Evolutionary conservation across 805 yeast genomes (phyloP).

Genomic region (Wickerhamiella alocasiicola): DNA sequence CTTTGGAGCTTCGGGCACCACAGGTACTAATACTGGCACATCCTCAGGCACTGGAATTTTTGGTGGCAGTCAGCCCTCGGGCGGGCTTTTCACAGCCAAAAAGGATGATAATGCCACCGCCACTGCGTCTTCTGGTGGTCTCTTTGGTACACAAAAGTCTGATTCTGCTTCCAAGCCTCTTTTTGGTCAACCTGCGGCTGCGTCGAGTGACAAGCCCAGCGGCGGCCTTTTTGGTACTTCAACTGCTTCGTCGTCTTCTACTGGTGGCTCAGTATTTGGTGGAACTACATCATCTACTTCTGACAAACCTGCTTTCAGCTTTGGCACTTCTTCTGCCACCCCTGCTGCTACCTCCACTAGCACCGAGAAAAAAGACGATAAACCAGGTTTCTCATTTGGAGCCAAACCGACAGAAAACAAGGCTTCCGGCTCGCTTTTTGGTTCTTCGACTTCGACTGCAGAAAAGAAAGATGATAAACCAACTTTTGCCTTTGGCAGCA

Average conservation of each 20-base stretch:
- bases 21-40: constrained; percentile 10
- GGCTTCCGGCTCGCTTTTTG: constrained; percentile 9
- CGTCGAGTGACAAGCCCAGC: not conserved
- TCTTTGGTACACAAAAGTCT: constrained; percentile 17
- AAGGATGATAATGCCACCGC: constrained; percentile 4
- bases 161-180: not conserved
- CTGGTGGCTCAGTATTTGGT: constrained; percentile 14
- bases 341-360: constrained; percentile 13
- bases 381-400: constrained; percentile 15
- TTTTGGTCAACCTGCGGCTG: constrained; percentile 1
- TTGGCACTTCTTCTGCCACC: constrained; percentile 7
- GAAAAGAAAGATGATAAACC: constrained; percentile 14
- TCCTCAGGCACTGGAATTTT: constrained; percentile 12
- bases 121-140: not conserved
- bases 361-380: constrained; percentile 10
- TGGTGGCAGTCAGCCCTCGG: constrained; percentile 6
- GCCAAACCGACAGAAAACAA: constrained; percentile 6
- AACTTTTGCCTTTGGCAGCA: constrained; percentile 12
- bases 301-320: constrained; percentile 4
- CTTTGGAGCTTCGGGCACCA: constrained; percentile 23
- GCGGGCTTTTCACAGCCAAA: constrained; percentile 13
- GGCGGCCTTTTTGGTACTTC: constrained; percentile 1
- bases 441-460: constrained; percentile 12
- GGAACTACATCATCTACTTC: constrained; percentile 7
- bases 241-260: constrained; percentile 3